Evolutionary conservation across 768 basidiomycete genomes (phyloP), one percentile per base, ranked within the genome.

Genomic region (Lyophyllum atratum): DNA sequence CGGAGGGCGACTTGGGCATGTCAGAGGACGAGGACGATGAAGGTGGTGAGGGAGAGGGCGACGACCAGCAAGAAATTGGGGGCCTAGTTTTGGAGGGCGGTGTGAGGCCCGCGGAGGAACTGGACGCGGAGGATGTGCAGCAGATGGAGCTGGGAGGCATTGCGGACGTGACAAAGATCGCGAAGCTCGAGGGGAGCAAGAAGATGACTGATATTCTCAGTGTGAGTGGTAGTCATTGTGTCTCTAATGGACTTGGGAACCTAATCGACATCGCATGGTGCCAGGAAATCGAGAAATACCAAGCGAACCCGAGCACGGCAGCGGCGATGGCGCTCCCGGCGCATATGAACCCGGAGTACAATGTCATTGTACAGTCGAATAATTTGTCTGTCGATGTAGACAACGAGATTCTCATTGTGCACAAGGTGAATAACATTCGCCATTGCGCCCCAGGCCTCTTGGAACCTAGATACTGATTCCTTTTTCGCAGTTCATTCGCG

Each of bases 321-420:
- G 88, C 92, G 59, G 83, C 87, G 37, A 91, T 93, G 79, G 79
- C 87, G 1, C 76, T 89, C 31, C 89, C 89, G 22, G 87, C 92
- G 1, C 91, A 93, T 68, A 80, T 94, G 59, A 95, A 96, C 68
- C 92, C 94, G 1, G 97, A 99, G 72, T 99, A 99, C 76, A 86
- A 89, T 59, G 80, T 98, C 59, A 98, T 98, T 65, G 97, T 99
- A 4, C 88, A 94, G 64, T 93, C 97, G 24, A 99, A 99, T 77
- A 99, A 99, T 72, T 78, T 98, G 56, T 93, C 95, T 1, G 97
- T 99, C 42, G 97, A 99, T 66, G 87, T 98, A 5, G 97, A 99
- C 74, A 99, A 99, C 65, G 97, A 99, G 72, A 93, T 98, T 53
- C 80, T 99, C 33, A 81, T 99, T 29, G 95, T 99, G 0, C 93